Conservation (phyloP, 768 basidiomycete species). For the Cubamyces lactineus region DNA sequence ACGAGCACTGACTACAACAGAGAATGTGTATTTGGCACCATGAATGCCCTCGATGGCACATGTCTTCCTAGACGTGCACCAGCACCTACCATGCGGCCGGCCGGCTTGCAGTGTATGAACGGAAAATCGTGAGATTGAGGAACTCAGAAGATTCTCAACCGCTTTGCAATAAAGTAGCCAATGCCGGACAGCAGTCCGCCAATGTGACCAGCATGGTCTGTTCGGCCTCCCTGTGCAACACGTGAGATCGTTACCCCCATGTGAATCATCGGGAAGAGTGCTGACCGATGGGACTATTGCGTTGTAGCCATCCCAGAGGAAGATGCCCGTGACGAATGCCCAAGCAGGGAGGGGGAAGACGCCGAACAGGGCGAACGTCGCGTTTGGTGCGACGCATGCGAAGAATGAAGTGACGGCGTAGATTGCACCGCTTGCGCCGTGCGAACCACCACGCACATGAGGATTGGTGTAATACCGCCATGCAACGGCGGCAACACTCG, state of each 20-base stretch:
- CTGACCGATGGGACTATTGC: slow-evolving; percentile 41
- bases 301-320: slow-evolving; percentile 57
- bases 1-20: too few species aligned
- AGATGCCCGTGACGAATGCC: slow-evolving; percentile 68
- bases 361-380: slow-evolving; percentile 72
- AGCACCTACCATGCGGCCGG: too few species aligned
- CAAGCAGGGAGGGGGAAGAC: slow-evolving; percentile 83
- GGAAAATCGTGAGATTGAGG: background rate
- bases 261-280: background rate
- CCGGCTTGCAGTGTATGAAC: background rate
- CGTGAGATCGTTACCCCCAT: background rate
- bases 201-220: slow-evolving; percentile 69
- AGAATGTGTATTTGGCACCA: too few species aligned
- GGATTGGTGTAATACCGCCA: slow-evolving; percentile 46
- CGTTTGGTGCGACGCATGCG: slow-evolving; percentile 67
- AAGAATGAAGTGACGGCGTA: slow-evolving; percentile 73
- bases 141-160: slow-evolving; percentile 30
- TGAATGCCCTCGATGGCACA: background rate
- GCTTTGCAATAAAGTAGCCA: slow-evolving; percentile 47
- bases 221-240: slow-evolving; percentile 47
- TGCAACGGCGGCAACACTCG: slow-evolving; percentile 51
- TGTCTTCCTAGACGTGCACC: background rate
- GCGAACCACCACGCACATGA: slow-evolving; percentile 39
- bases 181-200: slow-evolving; percentile 67
- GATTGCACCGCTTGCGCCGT: slow-evolving; percentile 81